Conservation (phyloP, 2,329 filamentous ascomycete species). For the Fusarium sp. region DNA sequence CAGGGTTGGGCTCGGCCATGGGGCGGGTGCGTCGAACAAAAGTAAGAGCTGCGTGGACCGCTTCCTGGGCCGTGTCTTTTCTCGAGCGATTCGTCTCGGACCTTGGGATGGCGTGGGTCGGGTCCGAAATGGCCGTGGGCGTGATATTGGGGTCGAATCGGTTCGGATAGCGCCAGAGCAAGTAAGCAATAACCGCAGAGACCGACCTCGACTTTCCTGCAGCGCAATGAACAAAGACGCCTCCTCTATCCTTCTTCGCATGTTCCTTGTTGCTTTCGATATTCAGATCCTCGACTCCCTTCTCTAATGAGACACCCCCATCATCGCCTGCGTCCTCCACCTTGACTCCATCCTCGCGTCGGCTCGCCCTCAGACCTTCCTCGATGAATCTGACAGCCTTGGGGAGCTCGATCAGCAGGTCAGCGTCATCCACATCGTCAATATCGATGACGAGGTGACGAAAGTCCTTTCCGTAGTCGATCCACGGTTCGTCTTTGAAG, state of each 20-base stretch:
- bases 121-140: slow-evolving; percentile 37
- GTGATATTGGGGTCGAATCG: slow-evolving; percentile 56
- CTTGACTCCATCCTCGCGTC: slow-evolving; percentile 10
- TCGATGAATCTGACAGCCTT: slow-evolving; percentile 84
- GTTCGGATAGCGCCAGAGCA: slow-evolving; percentile 72
- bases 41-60: slow-evolving; percentile 68
- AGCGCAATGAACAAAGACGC: slow-evolving; percentile 74
- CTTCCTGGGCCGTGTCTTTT: slow-evolving; percentile 53
- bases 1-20: slow-evolving; percentile 86
- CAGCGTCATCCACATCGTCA: slow-evolving; percentile 89
- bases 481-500: slow-evolving; percentile 59
- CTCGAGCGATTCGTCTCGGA: slow-evolving; percentile 36
- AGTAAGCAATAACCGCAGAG: slow-evolving; percentile 81
- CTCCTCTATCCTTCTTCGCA: slow-evolving; percentile 45
- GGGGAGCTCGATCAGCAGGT: slow-evolving; percentile 82
- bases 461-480: slow-evolving; percentile 64
- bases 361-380: slow-evolving; percentile 62
- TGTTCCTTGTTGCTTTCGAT: slow-evolving; percentile 13
- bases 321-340: slow-evolving; percentile 28
- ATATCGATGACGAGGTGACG: slow-evolving; percentile 81
- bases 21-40: slow-evolving; percentile 74
- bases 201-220: slow-evolving; percentile 97
- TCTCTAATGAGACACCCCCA: slow-evolving; percentile 35
- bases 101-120: slow-evolving; percentile 13
- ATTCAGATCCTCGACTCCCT: slow-evolving; percentile 27